phyloP scores from a whole-genome alignment of 257 asterid species.

The Salvia splendens region DNA sequence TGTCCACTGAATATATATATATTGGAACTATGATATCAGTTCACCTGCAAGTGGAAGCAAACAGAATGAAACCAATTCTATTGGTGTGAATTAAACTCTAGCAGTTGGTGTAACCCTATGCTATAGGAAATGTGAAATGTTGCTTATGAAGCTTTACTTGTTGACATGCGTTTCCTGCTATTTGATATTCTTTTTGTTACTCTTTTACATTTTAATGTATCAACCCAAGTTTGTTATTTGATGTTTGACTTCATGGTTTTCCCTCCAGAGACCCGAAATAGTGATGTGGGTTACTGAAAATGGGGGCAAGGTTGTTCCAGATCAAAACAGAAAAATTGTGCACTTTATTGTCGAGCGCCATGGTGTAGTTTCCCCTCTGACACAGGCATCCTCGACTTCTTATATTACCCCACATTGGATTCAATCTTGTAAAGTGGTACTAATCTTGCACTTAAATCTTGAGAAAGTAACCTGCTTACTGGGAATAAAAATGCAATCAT shows the following conservation, averaged over 20 bases:
- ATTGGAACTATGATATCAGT: neutral
- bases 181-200: conserved; percentile 18
- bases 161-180: conserved; percentile 11
- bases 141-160: conserved; percentile 15
- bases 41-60: conserved; percentile 21
- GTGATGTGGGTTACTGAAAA: conserved; percentile 78
- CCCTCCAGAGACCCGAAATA: conserved; percentile 77
- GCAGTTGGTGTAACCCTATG: conserved; percentile 17
- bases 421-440: conserved; percentile 79
- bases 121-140: conserved; percentile 22
- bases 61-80: conserved; percentile 7
- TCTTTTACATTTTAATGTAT: conserved; percentile 17
- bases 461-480: conserved; percentile 22
- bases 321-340: conserved; percentile 50
- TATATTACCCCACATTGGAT: conserved; percentile 90
- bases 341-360: conserved; percentile 81
- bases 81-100: conserved; percentile 11
- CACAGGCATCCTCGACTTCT: conserved; percentile 39
- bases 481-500: conserved; percentile 7
- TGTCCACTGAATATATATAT: neutral
- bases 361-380: conserved; percentile 50
- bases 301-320: conserved; percentile 75
- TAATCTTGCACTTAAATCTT: conserved; percentile 16
- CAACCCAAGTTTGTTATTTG: conserved; percentile 24
- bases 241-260: conserved; percentile 30